Evolutionary conservation across 768 basidiomycete genomes (phyloP), one percentile per base, ranked within the genome.

Genomic region (Leccinellum rugosiceps): DNA sequence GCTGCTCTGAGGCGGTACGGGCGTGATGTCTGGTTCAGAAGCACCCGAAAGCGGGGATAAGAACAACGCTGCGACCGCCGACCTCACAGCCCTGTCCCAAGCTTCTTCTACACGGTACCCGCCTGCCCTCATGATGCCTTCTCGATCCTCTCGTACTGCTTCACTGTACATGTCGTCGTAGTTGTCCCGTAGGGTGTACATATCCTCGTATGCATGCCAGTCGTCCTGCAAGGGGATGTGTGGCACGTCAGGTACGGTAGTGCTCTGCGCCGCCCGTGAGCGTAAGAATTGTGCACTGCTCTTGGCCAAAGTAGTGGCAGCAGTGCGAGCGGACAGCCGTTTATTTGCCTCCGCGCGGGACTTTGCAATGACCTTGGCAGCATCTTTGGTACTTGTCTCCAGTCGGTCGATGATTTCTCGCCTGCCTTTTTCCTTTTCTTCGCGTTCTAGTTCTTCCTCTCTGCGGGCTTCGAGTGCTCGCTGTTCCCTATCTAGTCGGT

Each of bases 31-130:
- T 15, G 56, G 25, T 45, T 56, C 56, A 23, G 60, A 47, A n/a
- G 23, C 2, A 30, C 75, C 80, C 41, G 71, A 67, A 32, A 81
- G 68, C 1, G 87, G 84, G 32, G 77, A 66, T 31, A 90, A 65
- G 59, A 90, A 89, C 59, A 94, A 69, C 1, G 83, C 90, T 35
- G 85, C 85, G 23, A 94, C 86, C 6, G 90, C 87, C 61, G 71
- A 83, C 56, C 87, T 76, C 56, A 95, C 68, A 13, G 90, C 91
- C 54, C 92, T 78, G 64, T 88, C 87, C 92, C 92, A 94, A 45
- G 88, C 90, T 68, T 94, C 89, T 59, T 90, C 85, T 4, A 91
- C 77, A 60, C 75, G 78, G 68, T 92, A 95, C 9, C 93, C 93
- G 9, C 92, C 93, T 21, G 84, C 92, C 44, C 86, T 78, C 87